A percentile compares a stretch with the other conserved stretches of the same genome.
Conservation (phyloP, 176 grass and related monocot species). For the Eleusine indica region DNA sequence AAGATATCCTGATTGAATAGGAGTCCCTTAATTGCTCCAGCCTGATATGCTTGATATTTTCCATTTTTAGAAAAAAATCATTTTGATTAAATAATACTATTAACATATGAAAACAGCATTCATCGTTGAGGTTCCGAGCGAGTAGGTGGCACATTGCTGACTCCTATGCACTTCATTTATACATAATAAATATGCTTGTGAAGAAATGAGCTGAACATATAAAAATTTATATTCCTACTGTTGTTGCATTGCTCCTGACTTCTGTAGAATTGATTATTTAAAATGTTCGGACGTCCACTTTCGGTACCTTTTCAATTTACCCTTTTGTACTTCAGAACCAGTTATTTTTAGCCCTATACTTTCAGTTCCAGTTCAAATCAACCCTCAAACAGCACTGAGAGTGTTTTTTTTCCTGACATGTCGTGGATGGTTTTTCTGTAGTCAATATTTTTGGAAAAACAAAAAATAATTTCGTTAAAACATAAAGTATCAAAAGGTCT, state of each 20-base stretch:
- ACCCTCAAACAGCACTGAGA: neutral
- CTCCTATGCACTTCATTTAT: neutral
- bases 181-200: neutral
- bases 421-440: neutral
- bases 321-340: neutral
- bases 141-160: neutral
- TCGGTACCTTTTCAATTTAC: neutral
- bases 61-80: neutral
- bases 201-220: neutral
- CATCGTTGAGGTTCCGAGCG: neutral
- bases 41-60: neutral
- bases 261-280: neutral
- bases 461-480: neutral
- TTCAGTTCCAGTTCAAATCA: neutral
- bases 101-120: neutral
- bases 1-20: neutral
- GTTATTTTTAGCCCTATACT: neutral
- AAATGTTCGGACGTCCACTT: neutral
- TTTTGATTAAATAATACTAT: neutral
- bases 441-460: neutral
- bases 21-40: neutral
- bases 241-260: slow-evolving; percentile 21
- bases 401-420: neutral
- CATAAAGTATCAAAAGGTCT: neutral
- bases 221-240: neutral